Conservation (phyloP, 1,284 basidiomycete genomes). For the Ustilago tritici region DNA sequence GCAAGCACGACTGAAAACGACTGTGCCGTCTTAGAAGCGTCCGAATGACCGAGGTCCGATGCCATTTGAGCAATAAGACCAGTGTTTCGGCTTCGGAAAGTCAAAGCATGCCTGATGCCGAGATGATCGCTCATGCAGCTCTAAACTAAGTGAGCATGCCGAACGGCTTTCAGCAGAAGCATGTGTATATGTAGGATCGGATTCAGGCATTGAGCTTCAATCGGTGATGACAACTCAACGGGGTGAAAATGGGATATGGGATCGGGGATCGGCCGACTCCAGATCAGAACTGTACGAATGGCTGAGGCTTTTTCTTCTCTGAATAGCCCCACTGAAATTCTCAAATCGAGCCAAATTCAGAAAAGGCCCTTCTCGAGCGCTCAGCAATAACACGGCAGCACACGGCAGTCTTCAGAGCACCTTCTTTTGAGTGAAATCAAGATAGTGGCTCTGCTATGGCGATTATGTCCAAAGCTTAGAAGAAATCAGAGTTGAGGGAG, state of each 20-base stretch:
- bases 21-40: not conserved
- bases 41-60: not conserved
- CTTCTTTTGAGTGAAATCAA: not conserved
- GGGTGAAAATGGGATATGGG: no score
- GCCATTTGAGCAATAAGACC: no score
- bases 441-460: slow-evolving; percentile 19
- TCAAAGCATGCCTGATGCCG: no score
- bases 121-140: not conserved
- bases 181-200: no score
- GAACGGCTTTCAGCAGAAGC: no score
- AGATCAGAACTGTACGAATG: not conserved
- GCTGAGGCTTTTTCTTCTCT: not conserved
- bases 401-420: not conserved
- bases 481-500: slow-evolving; percentile 9
- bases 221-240: no score
- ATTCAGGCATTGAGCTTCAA: no score
- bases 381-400: slow-evolving; percentile 13
- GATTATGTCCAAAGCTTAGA: not conserved
- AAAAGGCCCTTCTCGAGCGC: not conserved
- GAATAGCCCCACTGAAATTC: not conserved
- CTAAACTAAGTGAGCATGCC: not conserved
- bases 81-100: no score
- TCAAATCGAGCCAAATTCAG: not conserved
- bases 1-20: not conserved
- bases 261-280: slow-evolving; percentile 2